A percentile compares a stretch with the other conserved stretches of the same genome.
These are phyloP conservation scores for Teunomyces atbi DNA, from an alignment of 805 yeast genomes.

Conservation along the genomic window DNA sequence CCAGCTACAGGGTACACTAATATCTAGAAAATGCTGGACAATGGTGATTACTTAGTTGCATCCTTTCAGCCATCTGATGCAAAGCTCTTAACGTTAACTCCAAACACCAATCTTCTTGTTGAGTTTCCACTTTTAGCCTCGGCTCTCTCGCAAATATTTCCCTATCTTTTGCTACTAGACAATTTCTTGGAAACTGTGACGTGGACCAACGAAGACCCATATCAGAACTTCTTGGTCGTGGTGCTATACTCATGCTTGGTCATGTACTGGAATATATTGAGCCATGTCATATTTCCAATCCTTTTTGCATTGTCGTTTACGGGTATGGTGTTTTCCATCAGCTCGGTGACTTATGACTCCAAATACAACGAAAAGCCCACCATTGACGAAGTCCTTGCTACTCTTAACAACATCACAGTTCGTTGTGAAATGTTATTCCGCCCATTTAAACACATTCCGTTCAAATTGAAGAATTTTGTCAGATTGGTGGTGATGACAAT, in stretches of 20 bases:
- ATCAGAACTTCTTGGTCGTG: slow-evolving; percentile 43
- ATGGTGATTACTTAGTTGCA: slow-evolving; percentile 14
- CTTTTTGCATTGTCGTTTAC: slow-evolving; percentile 35
- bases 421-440: slow-evolving; percentile 41
- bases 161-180: slow-evolving; percentile 46
- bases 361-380: slow-evolving; percentile 48
- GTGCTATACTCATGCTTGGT: slow-evolving; percentile 38
- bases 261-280: slow-evolving; percentile 42
- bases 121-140: slow-evolving; percentile 47
- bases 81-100: slow-evolving; percentile 24
- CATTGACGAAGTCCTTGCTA: slow-evolving; percentile 49
- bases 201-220: slow-evolving; percentile 55
- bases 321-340: slow-evolving; percentile 44
- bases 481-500: slow-evolving; percentile 29
- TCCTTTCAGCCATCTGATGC: slow-evolving; percentile 40
- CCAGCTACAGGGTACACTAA: background rate
- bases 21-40: background rate
- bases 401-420: slow-evolving; percentile 44
- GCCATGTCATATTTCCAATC: slow-evolving; percentile 39
- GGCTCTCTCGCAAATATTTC: slow-evolving; percentile 47
- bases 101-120: slow-evolving; percentile 33
- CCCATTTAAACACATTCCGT: slow-evolving; percentile 35
- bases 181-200: slow-evolving; percentile 44
- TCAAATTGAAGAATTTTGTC: slow-evolving; percentile 25
- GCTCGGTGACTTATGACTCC: slow-evolving; percentile 41